Evolutionary conservation across 257 asterid genomes (phyloP).

Genomic region (Leonotis leonurus): DNA sequence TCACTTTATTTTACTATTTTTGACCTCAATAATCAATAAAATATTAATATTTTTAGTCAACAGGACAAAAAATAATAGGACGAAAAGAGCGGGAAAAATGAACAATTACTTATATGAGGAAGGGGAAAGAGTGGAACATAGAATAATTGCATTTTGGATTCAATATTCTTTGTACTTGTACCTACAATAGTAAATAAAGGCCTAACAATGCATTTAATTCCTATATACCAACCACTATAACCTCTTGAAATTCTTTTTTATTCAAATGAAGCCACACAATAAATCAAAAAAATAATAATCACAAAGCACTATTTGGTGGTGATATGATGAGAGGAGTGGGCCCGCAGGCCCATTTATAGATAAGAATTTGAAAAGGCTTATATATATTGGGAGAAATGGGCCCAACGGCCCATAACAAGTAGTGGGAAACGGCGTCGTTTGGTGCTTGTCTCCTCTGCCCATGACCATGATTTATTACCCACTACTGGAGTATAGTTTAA

Average conservation of each 20-base stretch:
- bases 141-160: neutral
- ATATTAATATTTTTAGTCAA: no score
- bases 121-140: neutral
- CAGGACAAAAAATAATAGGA: no score
- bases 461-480: constrained; percentile 17
- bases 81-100: no score
- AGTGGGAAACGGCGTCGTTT: constrained; percentile 12
- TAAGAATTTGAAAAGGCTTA: constrained; percentile 10
- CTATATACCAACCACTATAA: constrained; percentile 22
- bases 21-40: no score
- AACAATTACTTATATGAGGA: no score
- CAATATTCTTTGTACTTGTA: constrained; percentile 16
- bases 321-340: constrained; percentile 25
- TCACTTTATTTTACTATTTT: no score
- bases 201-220: constrained; percentile 17
- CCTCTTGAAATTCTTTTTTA: no score
- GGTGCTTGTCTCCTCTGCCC: constrained; percentile 21
- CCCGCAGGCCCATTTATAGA: constrained; percentile 17
- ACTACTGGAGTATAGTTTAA: no score
- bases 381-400: constrained; percentile 11
- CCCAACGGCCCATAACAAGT: constrained; percentile 15
- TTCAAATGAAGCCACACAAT: no score
- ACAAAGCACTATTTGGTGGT: no score
- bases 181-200: constrained; percentile 3
- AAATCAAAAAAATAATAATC: constrained; percentile 10